phyloP scores from a whole-genome alignment of 768 basidiomycete species.

The Wakefieldia striispora region DNA sequence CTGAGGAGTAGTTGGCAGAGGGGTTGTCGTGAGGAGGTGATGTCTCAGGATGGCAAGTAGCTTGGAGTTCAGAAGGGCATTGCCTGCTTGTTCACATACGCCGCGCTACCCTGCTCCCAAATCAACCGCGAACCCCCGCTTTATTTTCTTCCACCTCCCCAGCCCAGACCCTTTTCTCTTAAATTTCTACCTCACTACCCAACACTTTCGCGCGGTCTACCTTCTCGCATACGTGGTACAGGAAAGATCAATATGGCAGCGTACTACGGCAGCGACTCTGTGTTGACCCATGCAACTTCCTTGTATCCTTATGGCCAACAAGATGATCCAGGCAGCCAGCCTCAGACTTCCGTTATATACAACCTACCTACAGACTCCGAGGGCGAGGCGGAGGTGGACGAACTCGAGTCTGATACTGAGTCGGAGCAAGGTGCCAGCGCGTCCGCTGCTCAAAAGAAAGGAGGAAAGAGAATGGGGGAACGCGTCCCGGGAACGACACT shows the following conservation, averaged over 20 bases:
- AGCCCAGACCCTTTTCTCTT: slow-evolving; percentile 1
- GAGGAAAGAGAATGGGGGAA: slow-evolving; percentile 32
- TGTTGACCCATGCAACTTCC: slow-evolving; percentile 32
- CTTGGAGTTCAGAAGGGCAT: slow-evolving; percentile 11
- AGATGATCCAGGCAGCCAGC: slow-evolving; percentile 24
- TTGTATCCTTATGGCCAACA: slow-evolving; percentile 30
- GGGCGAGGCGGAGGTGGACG: slow-evolving; percentile 33
- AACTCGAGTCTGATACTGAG: slow-evolving; percentile 33
- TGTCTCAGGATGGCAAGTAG: slow-evolving; percentile 23
- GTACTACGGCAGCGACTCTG: slow-evolving; percentile 28
- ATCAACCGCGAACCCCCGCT: slow-evolving; percentile 14
- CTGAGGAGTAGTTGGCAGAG: neutral
- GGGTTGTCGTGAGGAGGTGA: slow-evolving; percentile 2
- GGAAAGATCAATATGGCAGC: slow-evolving; percentile 29
- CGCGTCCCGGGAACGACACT: slow-evolving; percentile 65
- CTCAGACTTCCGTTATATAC: slow-evolving; percentile 27
- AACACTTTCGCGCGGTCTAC: slow-evolving; percentile 6
- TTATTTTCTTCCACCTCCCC: slow-evolving; percentile 3
- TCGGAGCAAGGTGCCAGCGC: slow-evolving; percentile 27
- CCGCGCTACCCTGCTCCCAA: slow-evolving; percentile 25
- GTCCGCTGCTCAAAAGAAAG: slow-evolving; percentile 27
- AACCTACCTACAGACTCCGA: slow-evolving; percentile 35
- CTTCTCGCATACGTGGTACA: slow-evolving; percentile 8
- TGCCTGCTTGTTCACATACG: slow-evolving; percentile 23
- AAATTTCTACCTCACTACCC: slow-evolving; percentile 1